Evolutionary conservation across 140 eudicot genomes (phyloP).

Genomic region (Cichorium intybus): DNA sequence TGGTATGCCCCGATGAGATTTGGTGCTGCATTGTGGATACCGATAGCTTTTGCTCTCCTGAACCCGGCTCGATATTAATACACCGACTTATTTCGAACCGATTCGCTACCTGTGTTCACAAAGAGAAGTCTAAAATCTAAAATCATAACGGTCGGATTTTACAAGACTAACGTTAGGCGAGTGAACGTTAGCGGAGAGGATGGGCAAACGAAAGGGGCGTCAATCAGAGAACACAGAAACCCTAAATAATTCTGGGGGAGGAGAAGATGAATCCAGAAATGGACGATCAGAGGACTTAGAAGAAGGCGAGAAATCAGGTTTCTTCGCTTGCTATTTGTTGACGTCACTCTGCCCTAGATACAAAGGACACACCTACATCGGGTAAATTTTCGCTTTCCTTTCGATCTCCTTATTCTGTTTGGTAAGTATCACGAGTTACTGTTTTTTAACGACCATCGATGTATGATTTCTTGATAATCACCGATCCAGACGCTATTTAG

Average conservation of each 20-base stretch:
- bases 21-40: no score
- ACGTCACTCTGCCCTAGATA: conserved; percentile 75
- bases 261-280: conserved; percentile 14
- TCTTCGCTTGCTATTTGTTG: conserved; percentile 77
- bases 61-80: neutral
- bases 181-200: conserved; percentile 18
- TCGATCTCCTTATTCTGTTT: neutral
- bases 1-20: no score
- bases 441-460: neutral
- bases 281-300: conserved; percentile 19
- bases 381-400: conserved; percentile 34
- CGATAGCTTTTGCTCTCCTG: no score
- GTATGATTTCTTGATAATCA: neutral
- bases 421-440: neutral
- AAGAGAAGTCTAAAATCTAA: neutral
- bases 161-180: neutral
- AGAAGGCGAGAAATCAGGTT: conserved; percentile 36
- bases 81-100: neutral
- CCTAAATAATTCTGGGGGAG: conserved; percentile 27
- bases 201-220: conserved; percentile 46
- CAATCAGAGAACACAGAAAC: conserved; percentile 28
- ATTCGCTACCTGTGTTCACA: neutral
- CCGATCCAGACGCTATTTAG: conserved; percentile 2
- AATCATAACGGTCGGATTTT: conserved; percentile 47
- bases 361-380: conserved; percentile 91